A percentile compares a stretch with the other conserved stretches of the same genome.
Evolutionary conservation across 2,329 filamentous ascomycete species (phyloP).

Genomic region (Neonectria punicea): DNA sequence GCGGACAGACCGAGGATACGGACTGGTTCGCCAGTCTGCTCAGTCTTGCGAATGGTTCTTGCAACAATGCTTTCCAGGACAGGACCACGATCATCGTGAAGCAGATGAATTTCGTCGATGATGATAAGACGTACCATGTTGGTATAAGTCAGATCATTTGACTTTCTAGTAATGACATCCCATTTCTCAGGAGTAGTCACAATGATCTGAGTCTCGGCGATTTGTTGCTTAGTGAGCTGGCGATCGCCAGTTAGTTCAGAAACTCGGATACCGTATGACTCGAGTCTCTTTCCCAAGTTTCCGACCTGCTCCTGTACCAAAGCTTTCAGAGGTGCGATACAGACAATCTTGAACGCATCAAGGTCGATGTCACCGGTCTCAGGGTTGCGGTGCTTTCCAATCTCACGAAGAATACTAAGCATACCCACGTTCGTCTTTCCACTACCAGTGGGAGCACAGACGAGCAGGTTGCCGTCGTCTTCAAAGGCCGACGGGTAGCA

Average conservation of each 20-base stretch:
- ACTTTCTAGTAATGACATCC: slow-evolving; percentile 98
- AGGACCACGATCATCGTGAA: slow-evolving; percentile 96
- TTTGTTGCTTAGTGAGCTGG: slow-evolving; percentile 98
- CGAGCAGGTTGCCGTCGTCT: slow-evolving; percentile 96
- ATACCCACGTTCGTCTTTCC: slow-evolving; percentile 99
- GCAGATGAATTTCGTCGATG: slow-evolving; percentile 97
- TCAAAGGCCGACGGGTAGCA: slow-evolving; percentile 92
- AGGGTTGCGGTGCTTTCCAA: slow-evolving; percentile 92
- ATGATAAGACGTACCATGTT: slow-evolving; percentile 96
- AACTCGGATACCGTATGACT: slow-evolving; percentile 90
- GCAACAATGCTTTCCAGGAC: slow-evolving; percentile 97
- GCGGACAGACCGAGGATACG: slow-evolving; percentile 93
- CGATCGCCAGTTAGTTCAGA: slow-evolving; percentile 97
- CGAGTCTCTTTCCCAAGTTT: slow-evolving; percentile 92
- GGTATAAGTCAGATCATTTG: slow-evolving; percentile 95
- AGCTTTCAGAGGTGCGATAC: slow-evolving; percentile 95
- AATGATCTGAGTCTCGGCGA: slow-evolving; percentile 96
- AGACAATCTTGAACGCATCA: slow-evolving; percentile 98
- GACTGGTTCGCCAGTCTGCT: slow-evolving; percentile 93
- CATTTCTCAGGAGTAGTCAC: slow-evolving; percentile 99
- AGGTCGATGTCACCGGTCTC: slow-evolving; percentile 93
- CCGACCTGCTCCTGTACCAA: slow-evolving; percentile 98
- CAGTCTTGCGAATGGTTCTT: slow-evolving; percentile 89
- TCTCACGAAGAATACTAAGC: slow-evolving; percentile 94
- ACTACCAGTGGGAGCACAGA: slow-evolving; percentile 96